Conservation (phyloP, 495 filamentous ascomycete species). For the Friedmanniomyces simplex region DNA sequence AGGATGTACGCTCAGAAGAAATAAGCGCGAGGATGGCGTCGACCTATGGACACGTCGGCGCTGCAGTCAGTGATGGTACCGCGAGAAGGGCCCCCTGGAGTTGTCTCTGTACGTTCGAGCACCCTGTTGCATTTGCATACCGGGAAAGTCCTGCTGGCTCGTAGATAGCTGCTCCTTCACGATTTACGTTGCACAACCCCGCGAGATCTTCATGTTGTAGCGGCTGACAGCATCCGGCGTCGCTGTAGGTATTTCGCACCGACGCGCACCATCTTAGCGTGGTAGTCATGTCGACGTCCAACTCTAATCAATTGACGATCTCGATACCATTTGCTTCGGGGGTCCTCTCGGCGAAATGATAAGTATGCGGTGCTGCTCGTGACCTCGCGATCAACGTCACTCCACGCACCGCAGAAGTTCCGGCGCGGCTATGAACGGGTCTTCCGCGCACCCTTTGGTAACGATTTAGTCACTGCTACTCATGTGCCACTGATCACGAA, state of each 20-base stretch:
- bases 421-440: neutral
- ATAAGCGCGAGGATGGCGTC: neutral
- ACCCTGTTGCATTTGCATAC: neutral
- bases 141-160: too few species aligned
- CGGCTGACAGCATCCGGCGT: too few species aligned
- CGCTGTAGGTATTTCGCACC: too few species aligned
- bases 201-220: too few species aligned
- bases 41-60: neutral
- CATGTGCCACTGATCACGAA: neutral
- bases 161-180: too few species aligned
- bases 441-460: neutral
- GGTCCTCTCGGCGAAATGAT: too few species aligned
- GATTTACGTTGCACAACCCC: too few species aligned
- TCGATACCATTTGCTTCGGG: too few species aligned
- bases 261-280: neutral
- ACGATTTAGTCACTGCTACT: neutral
- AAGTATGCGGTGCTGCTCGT: neutral
- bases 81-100: neutral
- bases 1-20: constrained; percentile 56
- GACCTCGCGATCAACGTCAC: neutral
- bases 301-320: too few species aligned
- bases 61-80: neutral
- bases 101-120: neutral
- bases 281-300: neutral
- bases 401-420: neutral